Conservation (phyloP, 2,329 filamentous ascomycete species). For the Stromatinia cepivora region DNA sequence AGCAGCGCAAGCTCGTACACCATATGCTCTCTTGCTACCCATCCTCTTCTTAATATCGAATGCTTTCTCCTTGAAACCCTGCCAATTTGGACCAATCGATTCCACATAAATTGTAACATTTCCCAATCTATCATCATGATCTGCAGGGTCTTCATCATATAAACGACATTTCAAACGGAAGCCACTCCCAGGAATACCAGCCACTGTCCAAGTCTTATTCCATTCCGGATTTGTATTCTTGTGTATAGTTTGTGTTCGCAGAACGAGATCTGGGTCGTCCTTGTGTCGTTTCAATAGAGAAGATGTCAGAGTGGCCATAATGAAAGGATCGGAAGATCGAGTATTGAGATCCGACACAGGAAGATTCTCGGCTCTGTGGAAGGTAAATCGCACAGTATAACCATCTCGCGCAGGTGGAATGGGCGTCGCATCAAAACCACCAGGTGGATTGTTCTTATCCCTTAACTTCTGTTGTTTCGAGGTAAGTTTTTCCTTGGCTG, state of each 20-base stretch:
- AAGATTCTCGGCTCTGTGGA: constrained; percentile 78
- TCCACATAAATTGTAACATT: constrained; percentile 73
- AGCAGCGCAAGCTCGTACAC: constrained; percentile 67
- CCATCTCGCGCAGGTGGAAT: constrained; percentile 73
- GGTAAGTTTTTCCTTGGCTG: constrained; percentile 38
- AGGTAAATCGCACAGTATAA: constrained; percentile 81
- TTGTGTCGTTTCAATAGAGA: constrained; percentile 75
- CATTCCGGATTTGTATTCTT: constrained; percentile 73
- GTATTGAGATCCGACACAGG: constrained; percentile 78
- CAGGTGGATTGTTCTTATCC: constrained; percentile 44
- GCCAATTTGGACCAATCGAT: constrained; percentile 63
- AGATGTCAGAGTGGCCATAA: constrained; percentile 70
- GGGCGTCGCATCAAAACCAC: constrained; percentile 78
- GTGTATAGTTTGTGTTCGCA: constrained; percentile 75
- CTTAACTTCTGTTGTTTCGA: constrained; percentile 39
- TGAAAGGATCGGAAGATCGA: constrained; percentile 79
- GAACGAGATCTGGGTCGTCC: constrained; percentile 73
- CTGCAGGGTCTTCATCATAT: constrained; percentile 85
- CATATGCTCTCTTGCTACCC: constrained; percentile 83
- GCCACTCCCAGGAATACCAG: constrained; percentile 77
- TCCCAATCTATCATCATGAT: constrained; percentile 84
- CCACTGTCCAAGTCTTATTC: constrained; percentile 85
- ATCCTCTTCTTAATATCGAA: constrained; percentile 80
- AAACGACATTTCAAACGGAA: constrained; percentile 83
- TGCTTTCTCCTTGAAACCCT: constrained; percentile 60